Conservation (phyloP, 768 basidiomycete genomes). For the Tremella yokohamensis region DNA sequence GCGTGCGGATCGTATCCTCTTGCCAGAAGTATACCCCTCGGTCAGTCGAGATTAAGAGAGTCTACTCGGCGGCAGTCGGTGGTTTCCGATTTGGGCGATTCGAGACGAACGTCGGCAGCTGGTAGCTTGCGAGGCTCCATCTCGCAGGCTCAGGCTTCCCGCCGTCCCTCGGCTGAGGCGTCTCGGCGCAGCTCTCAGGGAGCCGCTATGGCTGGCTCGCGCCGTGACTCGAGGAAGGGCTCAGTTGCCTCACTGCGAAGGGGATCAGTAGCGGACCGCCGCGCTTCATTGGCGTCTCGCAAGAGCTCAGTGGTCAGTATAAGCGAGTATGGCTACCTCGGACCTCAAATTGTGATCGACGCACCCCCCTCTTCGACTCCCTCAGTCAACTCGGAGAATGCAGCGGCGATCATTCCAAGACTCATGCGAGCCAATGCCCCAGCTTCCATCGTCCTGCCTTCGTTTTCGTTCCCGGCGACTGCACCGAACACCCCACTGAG, state of each 20-base stretch:
- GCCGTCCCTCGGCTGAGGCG: constrained; percentile 10
- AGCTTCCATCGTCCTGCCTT: constrained; percentile 23
- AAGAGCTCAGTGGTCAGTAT: constrained; percentile 40
- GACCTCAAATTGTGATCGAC: constrained; percentile 39
- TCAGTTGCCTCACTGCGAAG: no score
- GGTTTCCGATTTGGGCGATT: background rate
- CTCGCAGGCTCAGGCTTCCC: constrained; percentile 23
- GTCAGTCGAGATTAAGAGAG: constrained; percentile 30
- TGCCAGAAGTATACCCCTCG: constrained; percentile 24
- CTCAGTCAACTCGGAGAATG: background rate
- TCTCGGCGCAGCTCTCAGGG: no score
- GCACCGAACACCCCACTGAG: constrained; percentile 7
- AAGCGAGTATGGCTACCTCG: constrained; percentile 40
- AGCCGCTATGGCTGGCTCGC: no score
- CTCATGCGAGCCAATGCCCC: constrained; percentile 17
- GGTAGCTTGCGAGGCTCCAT: constrained; percentile 9
- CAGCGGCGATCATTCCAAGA: background rate
- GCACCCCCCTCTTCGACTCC: constrained; percentile 8
- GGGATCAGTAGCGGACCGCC: constrained; percentile 6
- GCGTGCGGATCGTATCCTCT: constrained; percentile 27
- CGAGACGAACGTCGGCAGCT: background rate
- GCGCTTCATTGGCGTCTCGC: constrained; percentile 15
- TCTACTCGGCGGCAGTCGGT: background rate
- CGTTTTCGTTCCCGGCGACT: constrained; percentile 18
- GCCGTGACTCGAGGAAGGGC: no score